Percentiles rank a stretch among this genome's conserved stretches.
These are phyloP conservation scores for Solanum arcanum DNA, from an alignment of 257 asterid species.

Conservation along the genomic window DNA sequence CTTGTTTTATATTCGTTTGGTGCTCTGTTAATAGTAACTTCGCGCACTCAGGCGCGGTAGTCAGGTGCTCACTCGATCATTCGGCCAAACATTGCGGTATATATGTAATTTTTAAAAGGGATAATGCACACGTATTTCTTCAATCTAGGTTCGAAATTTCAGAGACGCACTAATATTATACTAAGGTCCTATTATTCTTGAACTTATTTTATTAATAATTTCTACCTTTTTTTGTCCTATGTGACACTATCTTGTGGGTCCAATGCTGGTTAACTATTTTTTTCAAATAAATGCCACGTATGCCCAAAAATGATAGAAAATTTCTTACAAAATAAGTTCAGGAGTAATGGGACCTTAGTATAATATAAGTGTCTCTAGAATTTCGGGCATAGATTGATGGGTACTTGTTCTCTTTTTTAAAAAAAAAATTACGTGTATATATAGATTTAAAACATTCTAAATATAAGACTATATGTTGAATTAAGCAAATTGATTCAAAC, in stretches of 20 bases:
- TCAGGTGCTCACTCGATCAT: neutral
- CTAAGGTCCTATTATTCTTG: rapidly evolving
- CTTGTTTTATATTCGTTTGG: conserved; percentile 1
- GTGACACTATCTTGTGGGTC: too few relatives aligned
- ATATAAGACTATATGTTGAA: neutral
- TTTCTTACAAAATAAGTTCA: too few relatives aligned
- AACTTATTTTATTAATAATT: too few relatives aligned
- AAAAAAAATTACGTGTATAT: too few relatives aligned
- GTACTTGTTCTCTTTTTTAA: too few relatives aligned
- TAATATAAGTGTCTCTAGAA: too few relatives aligned
- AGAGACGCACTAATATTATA: rapidly evolving
- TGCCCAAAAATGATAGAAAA: rapidly evolving
- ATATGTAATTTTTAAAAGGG: too few relatives aligned
- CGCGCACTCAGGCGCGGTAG: too few relatives aligned
- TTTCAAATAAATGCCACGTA: too few relatives aligned
- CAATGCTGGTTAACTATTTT: too few relatives aligned
- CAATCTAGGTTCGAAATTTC: rapidly evolving
- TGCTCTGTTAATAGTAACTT: neutral
- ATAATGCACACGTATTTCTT: rapidly evolving
- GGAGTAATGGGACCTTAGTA: rapidly evolving
- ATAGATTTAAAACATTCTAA: too few relatives aligned
- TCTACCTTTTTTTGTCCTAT: rapidly evolving
- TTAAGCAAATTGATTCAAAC: neutral
- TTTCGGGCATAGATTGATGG: too few relatives aligned
- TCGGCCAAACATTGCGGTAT: neutral